These are phyloP conservation scores for Wallacemonas sp. DNA, from an alignment of 208 protist species.

Conservation along the genomic window DNA sequence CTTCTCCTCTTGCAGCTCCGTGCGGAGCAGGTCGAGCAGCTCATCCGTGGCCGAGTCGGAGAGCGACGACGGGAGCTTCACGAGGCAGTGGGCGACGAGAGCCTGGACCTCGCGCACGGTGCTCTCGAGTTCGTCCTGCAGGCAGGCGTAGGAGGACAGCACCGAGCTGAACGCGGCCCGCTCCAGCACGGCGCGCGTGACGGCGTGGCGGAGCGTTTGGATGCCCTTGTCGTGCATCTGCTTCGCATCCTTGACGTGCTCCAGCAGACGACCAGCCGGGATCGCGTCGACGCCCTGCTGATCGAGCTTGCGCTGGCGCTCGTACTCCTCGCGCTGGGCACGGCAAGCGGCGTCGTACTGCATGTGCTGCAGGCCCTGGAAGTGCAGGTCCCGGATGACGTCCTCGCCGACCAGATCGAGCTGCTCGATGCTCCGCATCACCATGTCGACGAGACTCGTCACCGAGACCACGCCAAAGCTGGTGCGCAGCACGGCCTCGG, in stretches of 20 bases:
- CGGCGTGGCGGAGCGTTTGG: constrained; percentile 47
- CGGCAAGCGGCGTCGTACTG: constrained; percentile 60
- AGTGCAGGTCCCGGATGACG: constrained; percentile 47
- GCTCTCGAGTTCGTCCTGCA: constrained; percentile 55
- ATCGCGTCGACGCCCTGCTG: constrained; percentile 78
- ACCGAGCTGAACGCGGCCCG: constrained; percentile 61
- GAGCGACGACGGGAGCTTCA: constrained; percentile 55
- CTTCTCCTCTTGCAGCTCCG: constrained; percentile 35
- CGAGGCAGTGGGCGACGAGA: constrained; percentile 65
- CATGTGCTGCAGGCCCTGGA: constrained; percentile 55
- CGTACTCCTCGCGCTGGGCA: constrained; percentile 72
- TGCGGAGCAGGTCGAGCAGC: constrained; percentile 33
- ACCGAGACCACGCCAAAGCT: constrained; percentile 57
- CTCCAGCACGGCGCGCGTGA: constrained; percentile 46
- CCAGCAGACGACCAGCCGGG: constrained; percentile 53
- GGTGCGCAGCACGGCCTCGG: constrained; percentile 42
- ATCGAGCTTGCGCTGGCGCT: constrained; percentile 61
- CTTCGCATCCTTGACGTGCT: constrained; percentile 62
- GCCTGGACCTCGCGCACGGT: constrained; percentile 58
- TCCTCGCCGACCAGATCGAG: constrained; percentile 51
- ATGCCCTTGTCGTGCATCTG: constrained; percentile 46
- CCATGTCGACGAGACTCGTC: constrained; percentile 67
- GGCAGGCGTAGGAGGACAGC: constrained; percentile 44
- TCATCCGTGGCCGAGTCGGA: constrained; percentile 70
- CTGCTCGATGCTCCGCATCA: constrained; percentile 54